Evolutionary conservation across 306 rosid species (phyloP).

Genomic region (Vigna angularis): DNA sequence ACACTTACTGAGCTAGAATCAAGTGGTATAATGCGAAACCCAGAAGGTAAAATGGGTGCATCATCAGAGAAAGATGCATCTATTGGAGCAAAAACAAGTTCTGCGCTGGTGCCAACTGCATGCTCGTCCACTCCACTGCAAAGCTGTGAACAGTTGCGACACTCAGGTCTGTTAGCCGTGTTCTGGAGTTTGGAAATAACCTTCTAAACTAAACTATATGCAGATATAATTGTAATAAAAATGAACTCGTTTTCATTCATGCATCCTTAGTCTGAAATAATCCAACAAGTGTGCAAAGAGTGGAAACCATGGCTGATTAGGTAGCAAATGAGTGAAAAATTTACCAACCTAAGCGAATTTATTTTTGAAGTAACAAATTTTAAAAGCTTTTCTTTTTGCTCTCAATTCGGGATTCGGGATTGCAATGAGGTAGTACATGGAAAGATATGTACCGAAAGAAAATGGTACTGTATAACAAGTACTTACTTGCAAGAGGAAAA

Average conservation of each 20-base stretch:
- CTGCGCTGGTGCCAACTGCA: constrained; percentile 83
- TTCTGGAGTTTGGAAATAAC: constrained; percentile 1
- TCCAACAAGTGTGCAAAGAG: constrained; percentile 10
- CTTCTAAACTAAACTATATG: constrained; percentile 19
- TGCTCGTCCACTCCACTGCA: constrained; percentile 95
- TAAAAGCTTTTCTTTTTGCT: not conserved
- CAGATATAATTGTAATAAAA: constrained; percentile 1
- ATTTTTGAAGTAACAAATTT: not conserved
- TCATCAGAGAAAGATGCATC: constrained; percentile 98
- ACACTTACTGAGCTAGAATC: constrained; percentile 70
- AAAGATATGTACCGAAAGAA: constrained; percentile 17
- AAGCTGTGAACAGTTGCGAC: constrained; percentile 60
- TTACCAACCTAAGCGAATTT: not conserved
- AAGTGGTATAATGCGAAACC: constrained; percentile 94
- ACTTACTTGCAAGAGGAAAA: constrained; percentile 97
- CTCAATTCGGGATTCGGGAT: not conserved
- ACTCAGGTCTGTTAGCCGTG: constrained; percentile 40
- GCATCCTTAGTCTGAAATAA: constrained; percentile 12
- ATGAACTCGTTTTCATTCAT: not conserved
- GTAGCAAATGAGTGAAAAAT: not conserved
- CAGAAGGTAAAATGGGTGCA: constrained; percentile 95
- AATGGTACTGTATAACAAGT: not conserved
- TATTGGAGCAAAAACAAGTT: constrained; percentile 95
- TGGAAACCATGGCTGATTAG: not conserved
- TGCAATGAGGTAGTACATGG: constrained; percentile 7